Base-by-base conservation (phyloP, 2,329 filamentous ascomycete species). In the Aspergillus fructus region DNA sequence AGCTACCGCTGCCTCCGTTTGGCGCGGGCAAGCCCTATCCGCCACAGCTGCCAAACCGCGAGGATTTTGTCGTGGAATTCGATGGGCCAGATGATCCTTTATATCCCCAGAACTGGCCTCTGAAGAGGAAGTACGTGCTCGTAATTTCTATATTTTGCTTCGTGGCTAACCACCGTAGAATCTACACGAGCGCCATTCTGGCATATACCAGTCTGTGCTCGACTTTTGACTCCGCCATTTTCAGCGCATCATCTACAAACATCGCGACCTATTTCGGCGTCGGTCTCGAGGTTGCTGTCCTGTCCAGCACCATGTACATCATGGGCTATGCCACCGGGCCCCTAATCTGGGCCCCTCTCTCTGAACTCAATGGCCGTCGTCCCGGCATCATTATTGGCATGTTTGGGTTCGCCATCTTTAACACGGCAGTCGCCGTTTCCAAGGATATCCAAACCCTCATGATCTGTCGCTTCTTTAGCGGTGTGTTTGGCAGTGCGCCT, bases 181-280 rank as follows among this genome's bases (percentile, higher is more conserved):
- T 2, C 82, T n/a, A 66, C 62, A 4, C 65, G 63, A n/a, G 53
- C 64, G 30, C 66, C 83, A 55, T 72, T 49, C 64, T 74, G 13
- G 66, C 65, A 33, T 85, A 79, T 59, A 82, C 80, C 9, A 84
- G 83, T 2, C 73, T 86, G 42, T 75, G 76, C 17, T 77, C 81
- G 1, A 79, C 83, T 4, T 85, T 85, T 59, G 77, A 76, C 1
- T 71, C 68, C 2, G 86, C 83, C 71, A 85, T 90, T 66, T 90
- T 90, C 74, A 89, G 86, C 3, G 76, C 84, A 27, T 86, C 86
- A 5, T 89, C 85, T 1, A 58, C 60, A 12, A 65, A 76, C 19
- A 79, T 90, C 5, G 80, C 84, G 9, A 46, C 53, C 3, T 68
- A 78, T 15, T 81, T 81, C 62, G 57, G 74, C n/a, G 75, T 79